Evolutionary conservation across 2,329 filamentous ascomycete species (phyloP).

Genomic region (Exserohilum turcica): DNA sequence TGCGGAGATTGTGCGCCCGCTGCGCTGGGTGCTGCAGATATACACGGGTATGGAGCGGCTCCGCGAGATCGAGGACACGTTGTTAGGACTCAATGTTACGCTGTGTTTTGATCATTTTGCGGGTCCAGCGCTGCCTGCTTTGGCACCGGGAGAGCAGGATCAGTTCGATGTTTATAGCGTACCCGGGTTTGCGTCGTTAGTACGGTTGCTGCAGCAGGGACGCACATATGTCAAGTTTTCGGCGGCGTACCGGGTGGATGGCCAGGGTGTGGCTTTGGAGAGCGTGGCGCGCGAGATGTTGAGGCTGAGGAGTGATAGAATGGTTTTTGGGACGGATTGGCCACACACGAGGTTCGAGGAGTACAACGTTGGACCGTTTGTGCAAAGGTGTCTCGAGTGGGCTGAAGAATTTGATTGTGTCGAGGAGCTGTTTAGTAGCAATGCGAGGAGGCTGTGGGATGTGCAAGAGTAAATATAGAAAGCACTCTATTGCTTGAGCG

Average conservation of each 20-base stretch:
- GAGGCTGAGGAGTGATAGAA: not conserved
- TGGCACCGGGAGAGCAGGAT: not conserved
- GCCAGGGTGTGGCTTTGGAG: not conserved
- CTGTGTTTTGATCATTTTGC: not conserved
- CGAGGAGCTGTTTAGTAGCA: not conserved
- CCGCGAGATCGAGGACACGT: not conserved
- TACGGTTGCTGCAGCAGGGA: not conserved
- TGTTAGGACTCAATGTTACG: not conserved
- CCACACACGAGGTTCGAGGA: not conserved
- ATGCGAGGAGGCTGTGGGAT: not conserved
- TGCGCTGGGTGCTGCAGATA: not conserved
- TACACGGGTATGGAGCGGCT: not conserved
- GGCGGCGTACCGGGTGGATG: not conserved
- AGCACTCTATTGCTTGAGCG: not conserved
- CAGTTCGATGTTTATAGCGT: not conserved
- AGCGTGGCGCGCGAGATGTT: not conserved
- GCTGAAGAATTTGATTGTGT: not conserved
- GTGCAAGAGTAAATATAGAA: not conserved
- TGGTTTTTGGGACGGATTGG: conserved; percentile 1
- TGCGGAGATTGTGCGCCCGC: not conserved
- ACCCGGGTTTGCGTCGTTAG: not conserved
- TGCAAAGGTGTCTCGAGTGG: not conserved
- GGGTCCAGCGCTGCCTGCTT: not conserved
- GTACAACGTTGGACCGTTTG: not conserved
- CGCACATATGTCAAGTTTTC: not conserved